Percentiles rank a stretch among this genome's conserved stretches.
These are phyloP conservation scores for Dillenia turbinata DNA, from an alignment of 164 flowering plant species.

Conservation along the genomic window DNA sequence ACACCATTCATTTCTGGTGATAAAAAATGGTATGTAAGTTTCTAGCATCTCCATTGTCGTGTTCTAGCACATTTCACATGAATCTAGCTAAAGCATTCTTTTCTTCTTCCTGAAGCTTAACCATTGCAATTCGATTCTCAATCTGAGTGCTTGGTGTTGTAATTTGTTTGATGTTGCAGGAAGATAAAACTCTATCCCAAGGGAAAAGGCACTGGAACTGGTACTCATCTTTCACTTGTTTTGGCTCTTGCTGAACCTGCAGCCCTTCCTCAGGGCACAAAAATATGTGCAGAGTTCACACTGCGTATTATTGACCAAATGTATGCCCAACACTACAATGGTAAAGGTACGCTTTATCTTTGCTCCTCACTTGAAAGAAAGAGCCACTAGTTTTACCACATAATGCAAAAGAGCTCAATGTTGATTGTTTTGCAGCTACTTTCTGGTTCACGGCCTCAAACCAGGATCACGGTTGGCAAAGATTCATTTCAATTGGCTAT, in stretches of 20 bases:
- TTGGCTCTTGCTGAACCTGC: conserved; percentile 30
- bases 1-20: conserved; percentile 25
- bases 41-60: not conserved
- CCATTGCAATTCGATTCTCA: no score
- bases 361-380: no score
- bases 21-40: conserved; percentile 32
- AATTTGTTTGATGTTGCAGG: conserved; percentile 22
- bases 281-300: conserved; percentile 32
- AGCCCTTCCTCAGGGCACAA: conserved; percentile 20
- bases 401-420: no score
- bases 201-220: conserved; percentile 25
- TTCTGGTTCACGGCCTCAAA: conserved; percentile 38
- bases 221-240: conserved; percentile 28
- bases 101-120: no score
- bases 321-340: conserved; percentile 15
- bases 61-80: no score
- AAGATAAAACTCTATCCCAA: conserved; percentile 39
- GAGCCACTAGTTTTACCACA: no score
- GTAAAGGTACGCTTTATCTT: conserved; percentile 19
- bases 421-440: conserved; percentile 23
- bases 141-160: not conserved
- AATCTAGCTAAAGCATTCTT: not conserved
- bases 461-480: conserved; percentile 25
- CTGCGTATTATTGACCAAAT: conserved; percentile 31
- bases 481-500: conserved; percentile 18